Conservation (phyloP, 2,329 filamentous ascomycete species). For the Epichloe gansuensis region DNA sequence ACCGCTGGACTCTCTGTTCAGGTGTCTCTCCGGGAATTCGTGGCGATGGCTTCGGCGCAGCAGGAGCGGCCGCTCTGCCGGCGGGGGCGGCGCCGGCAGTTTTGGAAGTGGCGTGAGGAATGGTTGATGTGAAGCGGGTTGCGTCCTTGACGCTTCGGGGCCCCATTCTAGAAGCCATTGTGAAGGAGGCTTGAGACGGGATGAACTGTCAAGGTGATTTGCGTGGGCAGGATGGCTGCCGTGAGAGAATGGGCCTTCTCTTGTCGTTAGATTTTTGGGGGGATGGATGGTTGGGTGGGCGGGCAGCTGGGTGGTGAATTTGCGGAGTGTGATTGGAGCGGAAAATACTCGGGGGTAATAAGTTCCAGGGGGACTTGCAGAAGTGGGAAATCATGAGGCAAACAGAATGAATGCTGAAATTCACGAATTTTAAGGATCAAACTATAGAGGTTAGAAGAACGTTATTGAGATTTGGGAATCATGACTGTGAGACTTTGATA, state of each 20-base stretch:
- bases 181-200: not conserved
- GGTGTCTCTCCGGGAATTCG: constrained; percentile 43
- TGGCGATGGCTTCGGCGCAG: constrained; percentile 15
- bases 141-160: constrained; percentile 65
- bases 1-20: constrained; percentile 54
- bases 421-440: not conserved
- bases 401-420: not conserved
- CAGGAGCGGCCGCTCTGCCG: constrained; percentile 14
- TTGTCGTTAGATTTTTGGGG: constrained; percentile 26
- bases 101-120: constrained; percentile 54
- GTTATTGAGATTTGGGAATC: too few relatives aligned
- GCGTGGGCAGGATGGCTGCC: not conserved
- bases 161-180: constrained; percentile 30
- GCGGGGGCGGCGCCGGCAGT: constrained; percentile 25
- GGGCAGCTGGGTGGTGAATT: constrained; percentile 15
- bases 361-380: not conserved
- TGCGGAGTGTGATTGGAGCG: constrained; percentile 21
- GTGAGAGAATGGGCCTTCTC: not conserved
- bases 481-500: too few relatives aligned
- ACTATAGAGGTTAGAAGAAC: too few relatives aligned
- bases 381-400: not conserved
- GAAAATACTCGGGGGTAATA: constrained; percentile 20
- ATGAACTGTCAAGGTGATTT: not conserved
- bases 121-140: constrained; percentile 51
- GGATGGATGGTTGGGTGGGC: constrained; percentile 5